Evolutionary conservation across 2,329 filamentous ascomycete genomes (phyloP), one percentile per base, ranked within the genome.

Genomic region (Paracamarosporium sp.): DNA sequence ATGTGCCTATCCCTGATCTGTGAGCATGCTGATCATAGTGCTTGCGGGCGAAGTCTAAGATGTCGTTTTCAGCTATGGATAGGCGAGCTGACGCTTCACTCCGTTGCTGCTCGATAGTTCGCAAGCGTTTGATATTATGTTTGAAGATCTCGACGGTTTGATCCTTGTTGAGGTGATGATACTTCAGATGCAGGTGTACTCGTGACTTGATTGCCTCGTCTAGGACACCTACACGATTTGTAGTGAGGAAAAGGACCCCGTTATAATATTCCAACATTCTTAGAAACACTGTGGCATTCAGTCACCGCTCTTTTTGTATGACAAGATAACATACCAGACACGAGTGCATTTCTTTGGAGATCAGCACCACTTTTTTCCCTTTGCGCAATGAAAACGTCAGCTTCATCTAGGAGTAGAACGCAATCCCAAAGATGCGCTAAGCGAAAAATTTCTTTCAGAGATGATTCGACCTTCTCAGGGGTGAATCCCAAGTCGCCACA

Each of bases 271-370:
- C 74, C 0, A 77, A 50, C 1, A 63, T 65, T 0, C 69, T 61
- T 5, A 77, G 57, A 57, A 76, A 76, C 15, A 72, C 70, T 38
- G 71, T 36, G 66, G 1, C 56, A 12, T 59, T 50, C 22, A 50
- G 28, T 24, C n/a, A 1, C 33, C 9, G 13, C 20, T 15, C 3
- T 13, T n/a, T 20, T 28, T 4, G 24, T 11, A 44, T 12, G 6
- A 24, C 22, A 28, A 13, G 22, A 44, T 22, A 13, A 33, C 53
- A 15, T 33, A 53, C 38, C 50, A 66, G 22, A 76, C 70, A 96
- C 92, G 2, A 93, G 85, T 0, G 90, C 90, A 66, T 95, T 95
- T 57, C 91, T 88, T 72, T 92, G 88, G 51, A 94, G 88, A 68
- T 95, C 90, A 60, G 90, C 38, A 24, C 38, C 38, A 24, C 8